These are phyloP conservation scores for Drechslerella dactyloides DNA, from an alignment of 2,329 filamentous ascomycete species.

Conservation along the genomic window DNA sequence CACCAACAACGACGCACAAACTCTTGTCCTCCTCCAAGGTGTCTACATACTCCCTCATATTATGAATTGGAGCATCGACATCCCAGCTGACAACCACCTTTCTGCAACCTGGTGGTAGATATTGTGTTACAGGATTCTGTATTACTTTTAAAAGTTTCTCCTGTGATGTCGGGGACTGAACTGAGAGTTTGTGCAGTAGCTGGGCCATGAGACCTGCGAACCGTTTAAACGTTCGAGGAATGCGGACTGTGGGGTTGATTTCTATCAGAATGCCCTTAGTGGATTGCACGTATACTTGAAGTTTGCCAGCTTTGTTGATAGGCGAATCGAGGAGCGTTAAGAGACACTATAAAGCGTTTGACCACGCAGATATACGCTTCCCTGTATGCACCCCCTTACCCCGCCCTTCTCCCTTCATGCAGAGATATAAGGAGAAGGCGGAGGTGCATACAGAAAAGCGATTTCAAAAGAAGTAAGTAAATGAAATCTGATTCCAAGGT, in stretches of 20 bases:
- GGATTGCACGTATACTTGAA: conserved; percentile 98
- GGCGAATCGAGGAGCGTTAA: conserved; percentile 96
- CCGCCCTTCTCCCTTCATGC: conserved; percentile 30
- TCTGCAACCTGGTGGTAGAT: conserved; percentile 93
- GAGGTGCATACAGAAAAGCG: too few relatives aligned
- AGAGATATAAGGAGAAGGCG: neutral
- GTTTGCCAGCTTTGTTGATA: conserved; percentile 95
- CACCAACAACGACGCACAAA: conserved; percentile 95
- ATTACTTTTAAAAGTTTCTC: conserved; percentile 98
- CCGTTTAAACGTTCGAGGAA: conserved; percentile 97
- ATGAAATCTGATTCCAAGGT: conserved; percentile 41
- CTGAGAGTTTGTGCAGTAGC: conserved; percentile 90
- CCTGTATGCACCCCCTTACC: conserved; percentile 32
- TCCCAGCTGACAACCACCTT: conserved; percentile 98
- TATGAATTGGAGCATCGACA: conserved; percentile 80
- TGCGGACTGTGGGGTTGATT: conserved; percentile 96
- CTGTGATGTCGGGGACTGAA: conserved; percentile 93
- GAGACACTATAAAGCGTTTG: conserved; percentile 76
- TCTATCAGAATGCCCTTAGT: conserved; percentile 97
- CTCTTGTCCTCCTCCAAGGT: conserved; percentile 81
- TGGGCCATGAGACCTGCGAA: conserved; percentile 99
- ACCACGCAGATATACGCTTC: too few relatives aligned
- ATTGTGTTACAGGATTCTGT: conserved; percentile 96
- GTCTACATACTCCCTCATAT: conserved; percentile 86
- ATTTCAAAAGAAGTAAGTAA: conserved; percentile 27